phyloP scores from a whole-genome alignment of 2,329 filamentous ascomycete species.

The Cytospora piceicola region DNA sequence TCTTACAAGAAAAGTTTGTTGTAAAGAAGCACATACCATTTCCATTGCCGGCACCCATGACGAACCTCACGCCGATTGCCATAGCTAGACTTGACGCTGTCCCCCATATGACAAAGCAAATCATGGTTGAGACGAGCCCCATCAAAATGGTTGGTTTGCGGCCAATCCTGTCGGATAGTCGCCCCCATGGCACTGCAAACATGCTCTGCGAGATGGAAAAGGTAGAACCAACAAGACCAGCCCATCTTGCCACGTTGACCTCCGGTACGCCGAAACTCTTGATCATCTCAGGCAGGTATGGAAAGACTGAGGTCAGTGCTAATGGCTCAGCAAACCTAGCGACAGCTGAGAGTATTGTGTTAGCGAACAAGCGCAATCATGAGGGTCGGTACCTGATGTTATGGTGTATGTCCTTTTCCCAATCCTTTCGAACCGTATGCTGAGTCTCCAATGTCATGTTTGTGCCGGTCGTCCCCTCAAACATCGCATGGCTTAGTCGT shows the following conservation, averaged over 20 bases:
- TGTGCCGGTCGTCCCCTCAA: slow-evolving; percentile 6
- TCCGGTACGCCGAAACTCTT: slow-evolving; percentile 73
- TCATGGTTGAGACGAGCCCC: slow-evolving; percentile 78
- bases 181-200: slow-evolving; percentile 76
- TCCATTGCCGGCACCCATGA: slow-evolving; percentile 85
- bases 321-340: slow-evolving; percentile 79
- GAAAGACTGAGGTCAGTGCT: slow-evolving; percentile 72
- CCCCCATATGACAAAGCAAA: slow-evolving; percentile 80
- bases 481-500: neutral
- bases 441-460: neutral
- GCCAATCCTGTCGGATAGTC: slow-evolving; percentile 76
- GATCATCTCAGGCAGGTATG: slow-evolving; percentile 80
- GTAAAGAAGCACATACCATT: slow-evolving; percentile 60
- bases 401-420: neutral
- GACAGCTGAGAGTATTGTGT: slow-evolving; percentile 59
- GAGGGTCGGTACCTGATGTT: slow-evolving; percentile 31
- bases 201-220: slow-evolving; percentile 74
- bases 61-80: slow-evolving; percentile 75
- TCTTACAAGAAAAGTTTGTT: slow-evolving; percentile 32
- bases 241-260: slow-evolving; percentile 78
- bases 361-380: slow-evolving; percentile 37
- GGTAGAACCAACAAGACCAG: slow-evolving; percentile 72
- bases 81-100: slow-evolving; percentile 78
- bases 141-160: slow-evolving; percentile 80
- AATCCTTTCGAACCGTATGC: neutral